These are phyloP conservation scores for Talaromyces ruber DNA, from an alignment of 495 filamentous ascomycete genomes.

Conservation along the genomic window DNA sequence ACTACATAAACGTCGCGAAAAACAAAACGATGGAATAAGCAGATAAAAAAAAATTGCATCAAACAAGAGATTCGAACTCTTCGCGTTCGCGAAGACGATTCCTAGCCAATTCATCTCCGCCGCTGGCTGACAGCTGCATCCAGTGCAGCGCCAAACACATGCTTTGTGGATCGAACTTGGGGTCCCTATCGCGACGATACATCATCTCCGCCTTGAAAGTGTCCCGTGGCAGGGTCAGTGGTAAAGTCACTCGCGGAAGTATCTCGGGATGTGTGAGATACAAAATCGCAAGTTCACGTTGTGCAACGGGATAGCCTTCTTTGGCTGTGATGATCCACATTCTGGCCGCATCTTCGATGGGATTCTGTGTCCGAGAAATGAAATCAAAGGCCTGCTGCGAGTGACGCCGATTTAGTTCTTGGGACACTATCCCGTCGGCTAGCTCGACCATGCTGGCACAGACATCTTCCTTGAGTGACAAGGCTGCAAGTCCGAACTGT, in stretches of 20 bases:
- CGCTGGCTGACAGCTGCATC: constrained; percentile 87
- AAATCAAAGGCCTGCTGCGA: constrained; percentile 29
- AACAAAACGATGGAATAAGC: constrained; percentile 6
- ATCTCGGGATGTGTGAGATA: constrained; percentile 90
- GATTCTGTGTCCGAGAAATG: constrained; percentile 27
- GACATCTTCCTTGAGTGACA: constrained; percentile 83
- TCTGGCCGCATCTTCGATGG: constrained; percentile 74
- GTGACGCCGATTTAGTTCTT: constrained; percentile 33
- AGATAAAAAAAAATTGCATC: constrained; percentile 8
- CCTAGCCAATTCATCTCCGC: constrained; percentile 80
- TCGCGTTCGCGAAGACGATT: constrained; percentile 73
- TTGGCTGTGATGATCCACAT: constrained; percentile 95
- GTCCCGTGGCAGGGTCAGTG: constrained; percentile 75
- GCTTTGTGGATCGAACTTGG: constrained; percentile 69
- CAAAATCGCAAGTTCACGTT: constrained; percentile 88
- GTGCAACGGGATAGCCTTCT: constrained; percentile 86
- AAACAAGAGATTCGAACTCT: constrained; percentile 47
- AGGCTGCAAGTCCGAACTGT: constrained; percentile 81
- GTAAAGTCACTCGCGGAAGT: constrained; percentile 74
- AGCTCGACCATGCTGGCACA: constrained; percentile 84
- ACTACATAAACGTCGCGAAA: background rate
- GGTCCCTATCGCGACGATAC: constrained; percentile 45
- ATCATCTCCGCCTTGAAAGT: constrained; percentile 88
- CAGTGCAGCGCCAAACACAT: constrained; percentile 97
- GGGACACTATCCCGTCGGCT: constrained; percentile 38